Percentiles rank a stretch among this genome's conserved stretches.
Conservation (phyloP, 805 yeast genomes). For the Blastobotrys robertii region DNA sequence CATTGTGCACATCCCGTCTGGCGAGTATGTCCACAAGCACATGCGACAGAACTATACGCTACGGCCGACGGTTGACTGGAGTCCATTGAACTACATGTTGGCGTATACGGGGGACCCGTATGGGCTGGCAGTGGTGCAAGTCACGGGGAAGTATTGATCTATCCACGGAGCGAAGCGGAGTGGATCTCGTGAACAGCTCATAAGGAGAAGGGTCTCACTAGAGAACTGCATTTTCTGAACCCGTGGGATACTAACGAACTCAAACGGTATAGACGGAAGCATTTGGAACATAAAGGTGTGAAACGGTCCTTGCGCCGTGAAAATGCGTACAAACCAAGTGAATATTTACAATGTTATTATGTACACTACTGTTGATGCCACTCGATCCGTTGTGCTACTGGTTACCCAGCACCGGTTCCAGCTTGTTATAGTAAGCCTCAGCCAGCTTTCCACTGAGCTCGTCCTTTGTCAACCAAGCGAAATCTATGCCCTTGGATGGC, state of each 20-base stretch:
- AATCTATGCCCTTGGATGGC: constrained; percentile 37
- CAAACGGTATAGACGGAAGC: background rate
- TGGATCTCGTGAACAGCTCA: no score
- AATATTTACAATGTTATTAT: background rate
- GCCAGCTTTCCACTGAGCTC: constrained; percentile 53
- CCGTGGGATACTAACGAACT: background rate
- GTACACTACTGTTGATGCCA: background rate
- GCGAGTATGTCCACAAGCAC: constrained; percentile 16
- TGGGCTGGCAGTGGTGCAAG: constrained; percentile 12
- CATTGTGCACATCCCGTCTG: constrained; percentile 30
- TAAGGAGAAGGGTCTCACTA: no score
- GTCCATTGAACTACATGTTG: constrained; percentile 22
- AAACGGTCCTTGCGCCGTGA: background rate
- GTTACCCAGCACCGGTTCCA: constrained; percentile 24
- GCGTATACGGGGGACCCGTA: constrained; percentile 23
- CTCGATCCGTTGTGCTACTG: constrained; percentile 5
- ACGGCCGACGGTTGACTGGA: constrained; percentile 26
- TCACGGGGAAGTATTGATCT: background rate
- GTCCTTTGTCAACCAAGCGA: constrained; percentile 76
- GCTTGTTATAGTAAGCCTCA: constrained; percentile 44
- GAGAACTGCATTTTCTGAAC: no score
- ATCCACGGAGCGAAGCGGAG: no score
- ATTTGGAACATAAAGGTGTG: background rate
- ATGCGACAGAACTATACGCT: background rate
- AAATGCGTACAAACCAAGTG: background rate